Evolutionary conservation across 202 grass and related monocot genomes (phyloP), one percentile per base, ranked within the genome.

Genomic region (Panicum hallii): DNA sequence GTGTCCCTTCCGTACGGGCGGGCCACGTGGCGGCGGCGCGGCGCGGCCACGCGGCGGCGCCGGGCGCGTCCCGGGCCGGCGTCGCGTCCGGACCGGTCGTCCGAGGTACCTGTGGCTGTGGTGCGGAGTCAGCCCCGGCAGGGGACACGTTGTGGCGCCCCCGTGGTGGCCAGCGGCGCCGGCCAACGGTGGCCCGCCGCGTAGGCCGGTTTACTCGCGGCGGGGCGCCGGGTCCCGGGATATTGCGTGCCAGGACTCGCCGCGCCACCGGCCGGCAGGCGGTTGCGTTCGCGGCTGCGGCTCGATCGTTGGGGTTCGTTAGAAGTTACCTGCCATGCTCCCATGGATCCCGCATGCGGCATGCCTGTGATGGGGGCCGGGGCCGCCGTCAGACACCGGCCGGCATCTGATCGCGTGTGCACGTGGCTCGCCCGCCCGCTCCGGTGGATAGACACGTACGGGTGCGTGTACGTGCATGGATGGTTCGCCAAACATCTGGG

Each of bases 41-140:
- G 17, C 3, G 1, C 0, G 1, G 62, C 77, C 77, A 80, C 77
- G 63, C 19, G 77, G 77, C 63, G 71, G 3, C 54, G 0, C 4
- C 2, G 4, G 34, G 38, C 7, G 48, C 30, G 46, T 15, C 14
- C 10, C 22, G 52, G 52, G 52, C 52, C 52, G 14, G 19, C 49
- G 12, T 49, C 47, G 32, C 1, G 32, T 3, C 32, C 32, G 32
- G 32, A 32, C 32, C 47, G 54, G 4, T 1, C 20, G 20, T 60
- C 56, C 58, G 58, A 61, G 58, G 68, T 72, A n/a, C 67, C 6
- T 72, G 70, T 73, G 70, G 70, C 70, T 74, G 70, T 73, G 71
- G 48, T 53, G 7, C 9, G 19, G 19, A 20, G 36, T 55, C 23
- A n/a, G 79, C 12, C 53, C 40, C 6, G 60, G 40, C 15, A 4